Conservation (phyloP, 1,284 basidiomycete genomes). For the Athelia psychrophila region DNA sequence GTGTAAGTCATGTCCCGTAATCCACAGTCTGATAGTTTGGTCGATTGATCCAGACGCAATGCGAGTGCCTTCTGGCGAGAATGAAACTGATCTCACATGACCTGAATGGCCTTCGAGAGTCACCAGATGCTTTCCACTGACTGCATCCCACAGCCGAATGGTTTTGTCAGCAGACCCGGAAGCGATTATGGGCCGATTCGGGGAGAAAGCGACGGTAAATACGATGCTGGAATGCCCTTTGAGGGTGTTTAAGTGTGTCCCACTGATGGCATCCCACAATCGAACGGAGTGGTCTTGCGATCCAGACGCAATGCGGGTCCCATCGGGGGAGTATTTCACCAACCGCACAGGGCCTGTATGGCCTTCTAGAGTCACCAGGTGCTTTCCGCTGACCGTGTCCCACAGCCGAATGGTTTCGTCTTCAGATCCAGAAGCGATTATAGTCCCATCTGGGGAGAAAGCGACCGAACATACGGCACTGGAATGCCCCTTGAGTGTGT, state of each 20-base stretch:
- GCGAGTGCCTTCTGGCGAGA: neutral
- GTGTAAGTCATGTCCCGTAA: no score
- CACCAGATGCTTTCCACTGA: neutral
- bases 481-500: neutral
- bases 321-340: neutral
- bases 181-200: neutral
- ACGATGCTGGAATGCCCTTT: neutral
- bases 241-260: neutral
- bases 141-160: neutral
- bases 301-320: neutral
- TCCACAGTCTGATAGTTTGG: neutral
- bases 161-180: neutral
- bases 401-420: neutral
- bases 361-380: neutral
- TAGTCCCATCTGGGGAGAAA: neutral
- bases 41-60: constrained; percentile 1
- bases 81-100: neutral
- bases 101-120: neutral
- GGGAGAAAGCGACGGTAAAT: neutral
- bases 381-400: neutral
- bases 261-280: neutral
- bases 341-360: neutral
- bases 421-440: neutral
- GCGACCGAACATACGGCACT: neutral
- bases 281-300: neutral